Conservation (phyloP, 2,329 filamentous ascomycete genomes). For the Alternaria burnsii region DNA sequence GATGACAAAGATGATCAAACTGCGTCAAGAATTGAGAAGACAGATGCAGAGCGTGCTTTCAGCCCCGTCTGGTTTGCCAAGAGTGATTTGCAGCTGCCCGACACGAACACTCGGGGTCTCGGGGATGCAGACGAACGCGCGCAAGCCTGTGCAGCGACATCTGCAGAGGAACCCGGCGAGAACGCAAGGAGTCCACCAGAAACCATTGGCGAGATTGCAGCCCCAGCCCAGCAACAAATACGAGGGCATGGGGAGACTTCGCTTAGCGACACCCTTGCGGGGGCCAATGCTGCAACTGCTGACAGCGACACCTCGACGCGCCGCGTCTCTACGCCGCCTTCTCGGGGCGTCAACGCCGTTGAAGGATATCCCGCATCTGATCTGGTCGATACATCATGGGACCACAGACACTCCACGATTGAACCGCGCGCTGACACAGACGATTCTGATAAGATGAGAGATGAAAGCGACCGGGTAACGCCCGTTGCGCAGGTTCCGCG, state of each 20-base stretch:
- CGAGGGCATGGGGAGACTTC: conserved; percentile 15
- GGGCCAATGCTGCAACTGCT: conserved; percentile 15
- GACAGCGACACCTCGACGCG: conserved; percentile 21
- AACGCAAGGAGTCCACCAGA: conserved; percentile 1
- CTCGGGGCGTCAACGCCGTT: conserved; percentile 45
- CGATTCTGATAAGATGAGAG: conserved; percentile 34
- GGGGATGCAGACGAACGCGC: conserved; percentile 1
- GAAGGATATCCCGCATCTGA: conserved; percentile 39
- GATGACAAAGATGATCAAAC: conserved; percentile 17
- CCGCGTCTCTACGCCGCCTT: conserved; percentile 31
- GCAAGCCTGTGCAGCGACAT: neutral
- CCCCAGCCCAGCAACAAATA: conserved; percentile 10
- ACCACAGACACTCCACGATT: conserved; percentile 36
- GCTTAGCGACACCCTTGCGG: conserved; percentile 19
- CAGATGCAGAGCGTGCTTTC: conserved; percentile 7
- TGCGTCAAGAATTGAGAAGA: neutral
- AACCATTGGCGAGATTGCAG: neutral
- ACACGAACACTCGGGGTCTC: neutral
- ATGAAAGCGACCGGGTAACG: conserved; percentile 37
- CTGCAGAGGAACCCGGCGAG: conserved; percentile 1
- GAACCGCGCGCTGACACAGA: conserved; percentile 38
- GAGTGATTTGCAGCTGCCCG: conserved; percentile 22
- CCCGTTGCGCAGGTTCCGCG: conserved; percentile 39
- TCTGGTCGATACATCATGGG: conserved; percentile 46
- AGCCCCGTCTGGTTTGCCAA: conserved; percentile 21